Evolutionary conservation across 2,329 filamentous ascomycete genomes (phyloP).

Genomic region (Juglanconis sp.): DNA sequence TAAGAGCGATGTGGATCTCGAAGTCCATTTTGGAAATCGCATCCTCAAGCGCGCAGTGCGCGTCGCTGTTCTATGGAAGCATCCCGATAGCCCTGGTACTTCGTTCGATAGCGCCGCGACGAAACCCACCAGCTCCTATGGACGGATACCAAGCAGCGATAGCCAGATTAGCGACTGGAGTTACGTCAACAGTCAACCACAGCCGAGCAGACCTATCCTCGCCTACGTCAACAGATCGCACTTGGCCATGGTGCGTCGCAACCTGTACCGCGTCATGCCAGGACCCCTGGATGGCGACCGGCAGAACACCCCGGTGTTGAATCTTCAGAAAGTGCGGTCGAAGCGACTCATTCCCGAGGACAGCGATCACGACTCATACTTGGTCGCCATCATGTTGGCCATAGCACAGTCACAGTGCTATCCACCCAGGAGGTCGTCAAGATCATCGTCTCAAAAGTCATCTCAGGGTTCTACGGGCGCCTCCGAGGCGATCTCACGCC

Average conservation of each 20-base stretch:
- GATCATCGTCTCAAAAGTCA: slow-evolving; percentile 25
- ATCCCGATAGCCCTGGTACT: slow-evolving; percentile 23
- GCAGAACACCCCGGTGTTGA: slow-evolving; percentile 45
- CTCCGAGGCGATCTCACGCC: slow-evolving; percentile 14
- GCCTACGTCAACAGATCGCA: slow-evolving; percentile 49
- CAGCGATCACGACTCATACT: slow-evolving; percentile 48
- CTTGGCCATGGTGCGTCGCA: slow-evolving; percentile 42
- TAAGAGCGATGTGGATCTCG: slow-evolving; percentile 38
- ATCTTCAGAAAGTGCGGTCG: slow-evolving; percentile 44
- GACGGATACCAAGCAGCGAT: slow-evolving; percentile 21
- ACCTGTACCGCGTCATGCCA: slow-evolving; percentile 43
- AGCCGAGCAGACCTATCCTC: slow-evolving; percentile 31
- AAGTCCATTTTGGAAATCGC: slow-evolving; percentile 47
- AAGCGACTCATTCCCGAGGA: slow-evolving; percentile 47
- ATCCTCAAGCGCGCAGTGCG: slow-evolving; percentile 44
- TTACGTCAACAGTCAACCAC: slow-evolving; percentile 4
- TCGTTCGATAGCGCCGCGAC: slow-evolving; percentile 36
- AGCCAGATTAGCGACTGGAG: slow-evolving; percentile 22
- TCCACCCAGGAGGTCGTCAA: slow-evolving; percentile 17
- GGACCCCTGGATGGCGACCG: slow-evolving; percentile 34
- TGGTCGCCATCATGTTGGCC: slow-evolving; percentile 50
- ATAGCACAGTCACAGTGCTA: slow-evolving; percentile 58
- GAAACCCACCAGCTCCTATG: slow-evolving; percentile 31
- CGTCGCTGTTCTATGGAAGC: slow-evolving; percentile 49
- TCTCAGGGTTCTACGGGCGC: slow-evolving; percentile 13